Percentiles rank a stretch among this genome's conserved stretches.
These are phyloP conservation scores for Fusarium nurragi DNA, from an alignment of 2,329 filamentous ascomycete genomes.

Conservation along the genomic window DNA sequence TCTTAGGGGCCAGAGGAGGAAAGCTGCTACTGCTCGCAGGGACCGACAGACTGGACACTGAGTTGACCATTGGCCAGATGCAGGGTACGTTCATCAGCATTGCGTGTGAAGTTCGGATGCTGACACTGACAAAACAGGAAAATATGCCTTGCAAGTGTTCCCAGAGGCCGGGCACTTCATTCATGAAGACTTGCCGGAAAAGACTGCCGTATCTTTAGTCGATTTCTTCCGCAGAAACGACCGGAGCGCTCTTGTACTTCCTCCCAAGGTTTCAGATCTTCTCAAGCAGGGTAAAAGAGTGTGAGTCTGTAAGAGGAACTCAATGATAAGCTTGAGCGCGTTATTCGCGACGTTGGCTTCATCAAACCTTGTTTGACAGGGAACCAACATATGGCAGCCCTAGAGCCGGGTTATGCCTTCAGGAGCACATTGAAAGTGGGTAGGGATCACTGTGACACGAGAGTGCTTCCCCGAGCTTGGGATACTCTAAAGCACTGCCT, in stretches of 20 bases:
- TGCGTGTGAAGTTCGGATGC: neutral
- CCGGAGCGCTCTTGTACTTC: slow-evolving; percentile 82
- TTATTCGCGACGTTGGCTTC: slow-evolving; percentile 13
- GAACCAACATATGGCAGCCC: neutral
- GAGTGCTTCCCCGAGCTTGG: neutral
- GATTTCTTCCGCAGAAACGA: slow-evolving; percentile 96
- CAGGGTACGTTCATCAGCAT: slow-evolving; percentile 70
- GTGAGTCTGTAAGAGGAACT: slow-evolving; percentile 41
- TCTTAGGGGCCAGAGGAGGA: slow-evolving; percentile 80
- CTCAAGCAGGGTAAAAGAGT: slow-evolving; percentile 70
- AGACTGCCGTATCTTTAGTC: slow-evolving; percentile 83
- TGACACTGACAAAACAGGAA: slow-evolving; percentile 62
- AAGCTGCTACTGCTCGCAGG: slow-evolving; percentile 88
- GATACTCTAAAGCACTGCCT: neutral
- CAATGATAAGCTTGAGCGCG: neutral
- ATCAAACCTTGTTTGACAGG: slow-evolving; percentile 9
- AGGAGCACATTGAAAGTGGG: slow-evolving; percentile 1
- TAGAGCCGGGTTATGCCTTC: slow-evolving; percentile 3
- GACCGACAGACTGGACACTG: slow-evolving; percentile 89
- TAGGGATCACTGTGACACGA: neutral
- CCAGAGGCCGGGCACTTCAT: slow-evolving; percentile 96
- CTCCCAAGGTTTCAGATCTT: slow-evolving; percentile 88
- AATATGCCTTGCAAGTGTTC: slow-evolving; percentile 95
- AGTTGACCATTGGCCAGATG: slow-evolving; percentile 96
- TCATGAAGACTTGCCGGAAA: slow-evolving; percentile 92